Evolutionary conservation across 345 rosid genomes (phyloP).

Genomic region (Citrus sinensis): DNA sequence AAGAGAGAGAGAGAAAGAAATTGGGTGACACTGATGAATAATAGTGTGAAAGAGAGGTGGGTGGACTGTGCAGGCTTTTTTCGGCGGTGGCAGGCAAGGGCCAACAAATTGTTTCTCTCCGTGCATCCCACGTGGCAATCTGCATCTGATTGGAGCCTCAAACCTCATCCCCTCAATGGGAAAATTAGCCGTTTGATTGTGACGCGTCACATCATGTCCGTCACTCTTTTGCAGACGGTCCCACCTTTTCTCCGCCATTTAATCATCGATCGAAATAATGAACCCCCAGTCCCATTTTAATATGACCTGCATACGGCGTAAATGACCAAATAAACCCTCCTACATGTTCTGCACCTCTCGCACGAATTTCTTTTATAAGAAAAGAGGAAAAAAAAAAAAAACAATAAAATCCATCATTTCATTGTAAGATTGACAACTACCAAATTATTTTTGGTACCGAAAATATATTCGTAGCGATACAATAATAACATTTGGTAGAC

Average conservation of each 20-base stretch:
- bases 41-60: neutral
- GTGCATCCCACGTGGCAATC: conserved; percentile 35
- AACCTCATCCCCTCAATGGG: neutral
- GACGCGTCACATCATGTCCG: conserved; percentile 42
- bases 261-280: too few species aligned
- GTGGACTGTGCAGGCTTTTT: conserved; percentile 19
- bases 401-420: too few species aligned
- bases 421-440: too few species aligned
- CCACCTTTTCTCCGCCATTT: neutral
- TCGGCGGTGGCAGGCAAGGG: conserved; percentile 25
- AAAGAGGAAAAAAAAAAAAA: too few species aligned
- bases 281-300: too few species aligned
- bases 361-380: too few species aligned
- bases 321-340: too few species aligned
- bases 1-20: neutral
- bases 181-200: conserved; percentile 35
- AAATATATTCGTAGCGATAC: too few species aligned
- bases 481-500: too few species aligned
- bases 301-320: too few species aligned
- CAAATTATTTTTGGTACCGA: too few species aligned
- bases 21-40: neutral
- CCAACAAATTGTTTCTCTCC: conserved; percentile 23
- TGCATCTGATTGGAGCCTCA: conserved; percentile 25
- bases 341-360: too few species aligned
- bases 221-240: conserved; percentile 33